A percentile compares a stretch with the other conserved stretches of the same genome.
These are phyloP conservation scores for Marchantia paleacea DNA, from an alignment of 225 moss, liverwort and hornwort genomes.

Conservation along the genomic window DNA sequence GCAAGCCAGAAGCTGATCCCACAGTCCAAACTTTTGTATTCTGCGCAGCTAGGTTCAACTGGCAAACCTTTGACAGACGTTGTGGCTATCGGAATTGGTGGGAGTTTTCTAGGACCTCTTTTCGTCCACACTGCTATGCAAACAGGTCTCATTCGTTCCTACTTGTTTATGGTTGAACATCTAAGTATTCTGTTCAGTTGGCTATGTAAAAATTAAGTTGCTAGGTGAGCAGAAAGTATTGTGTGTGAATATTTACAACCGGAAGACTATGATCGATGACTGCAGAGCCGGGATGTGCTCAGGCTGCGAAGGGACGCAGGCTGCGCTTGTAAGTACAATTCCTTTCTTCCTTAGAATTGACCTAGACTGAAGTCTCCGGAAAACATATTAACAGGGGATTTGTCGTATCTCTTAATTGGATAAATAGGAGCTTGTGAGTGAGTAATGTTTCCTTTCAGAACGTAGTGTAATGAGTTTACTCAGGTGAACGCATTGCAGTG, in stretches of 20 bases:
- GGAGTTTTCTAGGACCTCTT: conserved; percentile 90
- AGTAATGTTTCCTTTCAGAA: too few species aligned
- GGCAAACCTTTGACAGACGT: conserved; percentile 81
- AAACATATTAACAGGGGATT: too few species aligned
- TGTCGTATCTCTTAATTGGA: too few species aligned
- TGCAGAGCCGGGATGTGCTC: conserved; percentile 76
- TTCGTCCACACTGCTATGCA: conserved; percentile 84
- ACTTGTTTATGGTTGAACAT: neutral
- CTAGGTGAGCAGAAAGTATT: too few species aligned
- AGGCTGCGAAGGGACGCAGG: conserved; percentile 78
- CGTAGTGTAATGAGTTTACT: too few species aligned
- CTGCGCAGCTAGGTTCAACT: conserved; percentile 70
- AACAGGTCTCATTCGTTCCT: conserved; percentile 51
- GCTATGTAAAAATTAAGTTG: too few species aligned
- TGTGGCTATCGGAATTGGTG: conserved; percentile 91
- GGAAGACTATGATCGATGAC: conserved; percentile 5
- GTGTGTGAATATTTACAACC: neutral
- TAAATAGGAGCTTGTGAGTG: too few species aligned
- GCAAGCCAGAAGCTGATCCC: neutral
- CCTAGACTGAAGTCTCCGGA: too few species aligned
- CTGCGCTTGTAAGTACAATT: conserved; percentile 75
- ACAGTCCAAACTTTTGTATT: neutral
- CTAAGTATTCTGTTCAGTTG: neutral
- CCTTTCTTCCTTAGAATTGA: too few species aligned
- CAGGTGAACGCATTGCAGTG: too few species aligned